Conservation (phyloP, 2,329 filamentous ascomycete species). For the Phoma sp. region DNA sequence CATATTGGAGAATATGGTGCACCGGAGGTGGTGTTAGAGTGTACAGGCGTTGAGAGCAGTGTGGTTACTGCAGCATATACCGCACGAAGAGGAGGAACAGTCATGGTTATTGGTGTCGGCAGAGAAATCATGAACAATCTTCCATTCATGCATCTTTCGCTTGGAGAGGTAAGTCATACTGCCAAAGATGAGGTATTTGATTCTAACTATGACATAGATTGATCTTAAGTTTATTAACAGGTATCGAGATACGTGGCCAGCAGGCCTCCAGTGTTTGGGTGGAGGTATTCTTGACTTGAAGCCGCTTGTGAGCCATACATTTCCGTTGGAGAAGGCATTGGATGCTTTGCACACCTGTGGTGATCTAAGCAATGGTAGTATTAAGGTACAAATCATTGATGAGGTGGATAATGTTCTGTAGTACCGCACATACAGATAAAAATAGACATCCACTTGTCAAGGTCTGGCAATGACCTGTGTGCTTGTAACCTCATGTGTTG, state of each 20-base stretch:
- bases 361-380: constrained; percentile 60
- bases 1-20: constrained; percentile 59
- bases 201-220: constrained; percentile 53
- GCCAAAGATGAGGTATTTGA: too few relatives aligned
- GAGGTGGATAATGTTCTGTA: constrained; percentile 37
- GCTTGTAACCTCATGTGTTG: too few relatives aligned
- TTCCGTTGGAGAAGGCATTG: constrained; percentile 65
- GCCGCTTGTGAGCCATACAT: constrained; percentile 67
- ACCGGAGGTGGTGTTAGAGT: constrained; percentile 67
- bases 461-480: too few relatives aligned
- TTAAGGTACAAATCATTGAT: constrained; percentile 67
- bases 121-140: constrained; percentile 67
- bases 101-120: constrained; percentile 71
- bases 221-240: constrained; percentile 74
- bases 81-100: constrained; percentile 62
- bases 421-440: neutral
- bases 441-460: too few relatives aligned
- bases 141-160: constrained; percentile 69
- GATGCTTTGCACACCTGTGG: constrained; percentile 63
- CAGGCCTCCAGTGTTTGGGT: constrained; percentile 65
- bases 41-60: constrained; percentile 69
- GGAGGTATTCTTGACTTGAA: constrained; percentile 67
- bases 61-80: constrained; percentile 64
- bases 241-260: constrained; percentile 73
- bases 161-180: constrained; percentile 58